A percentile compares a stretch with the other conserved stretches of the same genome.
These are phyloP conservation scores for Yamagishiella unicocca DNA, from an alignment of 139 green algal species.

Conservation along the genomic window DNA sequence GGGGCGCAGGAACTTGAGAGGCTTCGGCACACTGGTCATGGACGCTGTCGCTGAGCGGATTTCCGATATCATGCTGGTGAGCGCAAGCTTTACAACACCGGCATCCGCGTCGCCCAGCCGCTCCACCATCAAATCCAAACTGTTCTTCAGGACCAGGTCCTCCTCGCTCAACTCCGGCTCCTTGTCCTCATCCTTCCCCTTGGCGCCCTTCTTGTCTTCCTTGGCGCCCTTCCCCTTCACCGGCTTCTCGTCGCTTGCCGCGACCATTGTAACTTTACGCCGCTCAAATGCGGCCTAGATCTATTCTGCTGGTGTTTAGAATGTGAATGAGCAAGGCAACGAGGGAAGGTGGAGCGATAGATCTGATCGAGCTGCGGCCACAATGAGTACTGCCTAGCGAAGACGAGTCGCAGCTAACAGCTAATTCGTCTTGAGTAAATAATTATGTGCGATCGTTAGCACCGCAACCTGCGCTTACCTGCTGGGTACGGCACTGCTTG, in stretches of 20 bases:
- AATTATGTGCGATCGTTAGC: no score
- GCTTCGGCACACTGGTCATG: conserved; percentile 99
- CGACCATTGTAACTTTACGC: conserved; percentile 20
- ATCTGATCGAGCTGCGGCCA: no score
- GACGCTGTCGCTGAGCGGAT: conserved; percentile 91
- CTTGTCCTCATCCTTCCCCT: conserved; percentile 63
- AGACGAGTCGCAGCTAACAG: no score
- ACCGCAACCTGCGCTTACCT: no score
- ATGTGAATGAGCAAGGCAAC: neutral
- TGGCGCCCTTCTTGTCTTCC: conserved; percentile 49
- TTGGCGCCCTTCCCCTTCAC: conserved; percentile 10
- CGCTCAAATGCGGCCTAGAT: conserved; percentile 15
- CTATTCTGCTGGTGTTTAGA: neutral
- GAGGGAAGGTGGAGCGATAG: no score
- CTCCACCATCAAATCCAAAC: conserved; percentile 94
- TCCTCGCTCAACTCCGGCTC: conserved; percentile 91
- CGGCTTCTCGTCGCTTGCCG: conserved; percentile 14
- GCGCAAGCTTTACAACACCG: conserved; percentile 75
- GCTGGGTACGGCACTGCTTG: no score
- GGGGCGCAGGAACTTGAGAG: conserved; percentile 96
- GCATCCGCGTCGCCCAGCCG: conserved; percentile 67
- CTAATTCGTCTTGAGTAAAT: no score
- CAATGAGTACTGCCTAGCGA: no score
- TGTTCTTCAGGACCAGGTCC: conserved; percentile 90
- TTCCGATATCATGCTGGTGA: conserved; percentile 82